phyloP scores from a whole-genome alignment of 2,329 filamentous ascomycete species.

The Aschersonia sp. region DNA sequence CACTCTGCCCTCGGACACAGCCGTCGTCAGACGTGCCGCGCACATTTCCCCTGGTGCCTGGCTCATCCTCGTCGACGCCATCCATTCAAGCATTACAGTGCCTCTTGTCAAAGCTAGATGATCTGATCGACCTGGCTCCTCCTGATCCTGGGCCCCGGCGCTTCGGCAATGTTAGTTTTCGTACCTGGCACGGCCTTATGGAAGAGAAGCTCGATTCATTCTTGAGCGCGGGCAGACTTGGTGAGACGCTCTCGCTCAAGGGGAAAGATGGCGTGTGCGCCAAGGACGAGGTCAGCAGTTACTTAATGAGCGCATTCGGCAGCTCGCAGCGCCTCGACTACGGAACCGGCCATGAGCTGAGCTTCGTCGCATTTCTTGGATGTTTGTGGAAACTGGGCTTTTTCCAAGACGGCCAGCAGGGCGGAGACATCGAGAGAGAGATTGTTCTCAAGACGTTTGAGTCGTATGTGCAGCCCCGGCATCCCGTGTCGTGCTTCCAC shows the following conservation, averaged over 20 bases:
- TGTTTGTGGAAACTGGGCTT: constrained; percentile 81
- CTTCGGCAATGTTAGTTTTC: constrained; percentile 86
- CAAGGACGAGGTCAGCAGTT: constrained; percentile 56
- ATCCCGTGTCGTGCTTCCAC: not conserved
- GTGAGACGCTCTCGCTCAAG: constrained; percentile 12
- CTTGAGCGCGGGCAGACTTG: constrained; percentile 14
- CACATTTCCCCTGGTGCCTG: constrained; percentile 28
- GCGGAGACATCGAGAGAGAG: constrained; percentile 52
- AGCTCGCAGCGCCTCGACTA: constrained; percentile 85
- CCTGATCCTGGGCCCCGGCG: constrained; percentile 74
- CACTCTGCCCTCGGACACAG: constrained; percentile 59
- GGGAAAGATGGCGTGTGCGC: constrained; percentile 25
- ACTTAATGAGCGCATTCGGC: constrained; percentile 76
- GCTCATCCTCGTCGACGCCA: constrained; percentile 22
- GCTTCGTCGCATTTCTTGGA: constrained; percentile 82
- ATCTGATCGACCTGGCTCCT: constrained; percentile 62
- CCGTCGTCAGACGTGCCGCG: constrained; percentile 12
- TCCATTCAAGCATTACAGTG: constrained; percentile 50
- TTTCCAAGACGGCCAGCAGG: constrained; percentile 44
- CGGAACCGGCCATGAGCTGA: constrained; percentile 89
- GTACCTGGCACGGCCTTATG: constrained; percentile 64
- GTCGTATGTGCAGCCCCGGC: constrained; percentile 34
- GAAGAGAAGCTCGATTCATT: constrained; percentile 36
- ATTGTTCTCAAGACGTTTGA: constrained; percentile 76
- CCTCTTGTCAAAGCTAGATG: constrained; percentile 50